These are phyloP conservation scores for Zoysia matrella DNA, from an alignment of 202 grass and related monocot species.

Conservation along the genomic window DNA sequence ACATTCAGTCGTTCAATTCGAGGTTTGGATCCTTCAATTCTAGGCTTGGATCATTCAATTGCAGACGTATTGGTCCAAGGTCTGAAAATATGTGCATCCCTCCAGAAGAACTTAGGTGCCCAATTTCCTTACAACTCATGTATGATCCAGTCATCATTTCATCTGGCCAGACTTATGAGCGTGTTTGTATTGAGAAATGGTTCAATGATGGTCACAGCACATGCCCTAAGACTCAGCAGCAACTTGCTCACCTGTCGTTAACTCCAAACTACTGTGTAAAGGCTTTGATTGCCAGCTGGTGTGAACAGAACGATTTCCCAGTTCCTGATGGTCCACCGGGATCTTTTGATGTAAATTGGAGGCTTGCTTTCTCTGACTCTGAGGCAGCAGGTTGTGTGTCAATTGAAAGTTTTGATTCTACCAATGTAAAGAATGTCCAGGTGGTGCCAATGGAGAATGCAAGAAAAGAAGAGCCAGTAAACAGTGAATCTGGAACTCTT, in stretches of 20 bases:
- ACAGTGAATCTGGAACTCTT: constrained; percentile 48
- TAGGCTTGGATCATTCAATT: constrained; percentile 74
- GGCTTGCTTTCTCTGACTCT: constrained; percentile 46
- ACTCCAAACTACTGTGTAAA: constrained; percentile 98
- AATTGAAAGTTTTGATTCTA: constrained; percentile 63
- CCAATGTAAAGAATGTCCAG: constrained; percentile 60
- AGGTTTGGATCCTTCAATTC: constrained; percentile 73
- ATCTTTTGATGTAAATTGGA: constrained; percentile 81
- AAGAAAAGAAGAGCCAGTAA: constrained; percentile 59
- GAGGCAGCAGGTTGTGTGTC: constrained; percentile 61
- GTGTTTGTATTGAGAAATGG: constrained; percentile 99
- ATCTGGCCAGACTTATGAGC: constrained; percentile 97
- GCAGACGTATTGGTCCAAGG: constrained; percentile 64
- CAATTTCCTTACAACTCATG: constrained; percentile 97
- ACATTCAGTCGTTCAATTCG: constrained; percentile 61
- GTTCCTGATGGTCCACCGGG: constrained; percentile 78
- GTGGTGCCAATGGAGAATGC: constrained; percentile 53
- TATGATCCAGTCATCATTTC: constrained; percentile 96
- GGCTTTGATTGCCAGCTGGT: constrained; percentile 89
- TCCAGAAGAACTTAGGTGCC: constrained; percentile 94
- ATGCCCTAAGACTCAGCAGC: constrained; percentile 96
- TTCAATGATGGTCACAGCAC: constrained; percentile 89
- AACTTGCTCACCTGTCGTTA: constrained; percentile 77
- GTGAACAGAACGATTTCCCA: constrained; percentile 87
- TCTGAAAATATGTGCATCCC: constrained; percentile 78